Evolutionary conservation across 1,284 basidiomycete species (phyloP), one percentile per base, ranked within the genome.

Genomic region (Sphagnurus paluster): DNA sequence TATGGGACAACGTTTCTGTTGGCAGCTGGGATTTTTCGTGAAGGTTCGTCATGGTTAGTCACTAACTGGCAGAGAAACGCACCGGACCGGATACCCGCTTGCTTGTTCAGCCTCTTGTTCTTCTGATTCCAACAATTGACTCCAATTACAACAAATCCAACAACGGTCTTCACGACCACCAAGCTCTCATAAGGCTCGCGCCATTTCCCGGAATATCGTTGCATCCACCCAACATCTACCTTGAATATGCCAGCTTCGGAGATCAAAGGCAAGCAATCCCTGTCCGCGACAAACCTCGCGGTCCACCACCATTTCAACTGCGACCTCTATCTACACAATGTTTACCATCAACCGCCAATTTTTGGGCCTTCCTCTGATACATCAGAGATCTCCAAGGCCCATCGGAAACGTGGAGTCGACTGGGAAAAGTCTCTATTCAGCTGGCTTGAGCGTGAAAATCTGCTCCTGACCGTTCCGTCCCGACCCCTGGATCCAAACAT

Each of bases 391-490:
- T 39, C 42, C 16, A 65, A 65, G 45, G 72, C 74, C 13, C 67
- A 69, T 13, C 71, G 67, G 48, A 56, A 64, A 42, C 70, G 78
- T 13, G 77, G 77, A 0, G 57, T 71, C 13, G 67, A 72, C 33
- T 82, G 80, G 80, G 76, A 79, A 57, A 44, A 60, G 3, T 59
- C 64, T 23, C 62, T 80, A n/a, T 63, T 75, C 30, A 50, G 58
- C 0, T 77, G 73, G 60, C 63, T 82, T 3, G 76, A 79, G 20
- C 50, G 60, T 2, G 64, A 68, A 19, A 56, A 69, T 19, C 58
- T 74, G 13, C 68, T 77, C 5, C 57, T 75, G 39, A 68, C 64
- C 21, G 66, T 75, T 10, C 66, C 66, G 11, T 61, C 69, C 4
- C 40, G 52, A 11, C 66, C 69, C 2, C 44, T 72, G 7, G 60